These are phyloP conservation scores for Vitis hybrid DNA, from an alignment of 177 flowering plant species.

Conservation along the genomic window DNA sequence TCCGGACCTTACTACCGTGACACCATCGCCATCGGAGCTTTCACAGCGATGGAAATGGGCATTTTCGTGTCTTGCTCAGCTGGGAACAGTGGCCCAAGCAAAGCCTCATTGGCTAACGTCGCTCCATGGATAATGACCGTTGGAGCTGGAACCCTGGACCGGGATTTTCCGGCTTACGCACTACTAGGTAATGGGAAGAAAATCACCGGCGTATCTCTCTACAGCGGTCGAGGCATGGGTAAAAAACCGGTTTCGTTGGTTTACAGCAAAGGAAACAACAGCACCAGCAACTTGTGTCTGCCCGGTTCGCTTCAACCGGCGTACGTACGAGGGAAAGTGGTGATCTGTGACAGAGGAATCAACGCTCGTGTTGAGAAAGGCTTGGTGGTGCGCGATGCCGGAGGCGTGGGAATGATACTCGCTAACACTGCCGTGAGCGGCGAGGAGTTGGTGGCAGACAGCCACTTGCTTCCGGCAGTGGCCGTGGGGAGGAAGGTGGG, in stretches of 20 bases:
- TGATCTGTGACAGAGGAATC: slow-evolving; percentile 74
- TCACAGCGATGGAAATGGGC: slow-evolving; percentile 71
- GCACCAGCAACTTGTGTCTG: slow-evolving; percentile 52
- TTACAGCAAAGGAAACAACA: slow-evolving; percentile 36
- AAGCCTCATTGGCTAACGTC: slow-evolving; percentile 56
- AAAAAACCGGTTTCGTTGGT: slow-evolving; percentile 38
- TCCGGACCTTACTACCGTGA: slow-evolving; percentile 65
- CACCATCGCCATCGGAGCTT: slow-evolving; percentile 78
- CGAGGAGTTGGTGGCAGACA: slow-evolving; percentile 88
- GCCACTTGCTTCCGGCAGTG: slow-evolving; percentile 77
- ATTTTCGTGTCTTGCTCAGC: slow-evolving; percentile 81
- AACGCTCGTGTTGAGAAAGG: slow-evolving; percentile 89
- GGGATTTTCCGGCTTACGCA: slow-evolving; percentile 78
- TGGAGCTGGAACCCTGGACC: slow-evolving; percentile 84
- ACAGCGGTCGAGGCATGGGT: slow-evolving; percentile 73
- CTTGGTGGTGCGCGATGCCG: slow-evolving; percentile 67
- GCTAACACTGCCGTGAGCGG: slow-evolving; percentile 80
- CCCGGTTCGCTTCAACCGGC: slow-evolving; percentile 68
- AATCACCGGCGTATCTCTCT: slow-evolving; percentile 63
- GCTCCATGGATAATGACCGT: slow-evolving; percentile 95
- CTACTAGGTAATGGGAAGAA: slow-evolving; percentile 42
- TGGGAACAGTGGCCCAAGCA: slow-evolving; percentile 74
- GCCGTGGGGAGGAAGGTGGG: slow-evolving; percentile 76
- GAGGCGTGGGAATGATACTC: slow-evolving; percentile 91
- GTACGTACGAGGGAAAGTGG: slow-evolving; percentile 69